Evolutionary conservation across 257 asterid genomes (phyloP), one percentile per base, ranked within the genome.

Genomic region (Solanum etuberosum): DNA sequence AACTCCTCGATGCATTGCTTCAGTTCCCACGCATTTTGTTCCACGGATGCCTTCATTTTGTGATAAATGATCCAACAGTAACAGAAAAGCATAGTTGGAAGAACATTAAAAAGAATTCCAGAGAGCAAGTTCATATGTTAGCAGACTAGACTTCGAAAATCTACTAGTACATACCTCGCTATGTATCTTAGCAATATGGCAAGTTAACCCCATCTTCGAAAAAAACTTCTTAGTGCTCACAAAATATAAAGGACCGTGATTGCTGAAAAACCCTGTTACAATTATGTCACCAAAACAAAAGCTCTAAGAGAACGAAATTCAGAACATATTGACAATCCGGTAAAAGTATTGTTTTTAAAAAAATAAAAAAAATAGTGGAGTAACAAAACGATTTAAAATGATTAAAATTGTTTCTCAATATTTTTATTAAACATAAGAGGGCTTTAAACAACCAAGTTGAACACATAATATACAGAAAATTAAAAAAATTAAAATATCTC

Each of bases 151-250:
- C 29, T 65, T 78, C 61, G 73, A 54, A 29, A 54, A 59, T 13
- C 80, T 27, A 48, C 68, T 5, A 1, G 85, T 81, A 81, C 42
- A 81, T 93, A 96, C 99, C 95, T 95, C 98, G 48, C 99, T 96
- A 77, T 96, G 98, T 88, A 96, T 94, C 90, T 95, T 95, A 86
- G 99, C 99, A 86, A 95, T 94, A 88, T 96, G 98, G 90, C 99
- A 95, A 87, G 96, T 97, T 68, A 96, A 92, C 42, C 99, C 99
- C 99, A 93, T 96, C 93, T 93, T 94, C 21, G 98, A 96, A 92
- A 96, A 94, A 89, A 93, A 94, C 89, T 91, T 93, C 88, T 96
- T 96, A 87, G 95, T 90, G 94, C 95, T 94, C 67, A 93, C 96
- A 84, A 95, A 96, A 87, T 96, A 96, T 82, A 95, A 89, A 71